Evolutionary conservation across 257 asterid genomes (phyloP), one percentile per base, ranked within the genome.

Genomic region (Fraxinus americana): DNA sequence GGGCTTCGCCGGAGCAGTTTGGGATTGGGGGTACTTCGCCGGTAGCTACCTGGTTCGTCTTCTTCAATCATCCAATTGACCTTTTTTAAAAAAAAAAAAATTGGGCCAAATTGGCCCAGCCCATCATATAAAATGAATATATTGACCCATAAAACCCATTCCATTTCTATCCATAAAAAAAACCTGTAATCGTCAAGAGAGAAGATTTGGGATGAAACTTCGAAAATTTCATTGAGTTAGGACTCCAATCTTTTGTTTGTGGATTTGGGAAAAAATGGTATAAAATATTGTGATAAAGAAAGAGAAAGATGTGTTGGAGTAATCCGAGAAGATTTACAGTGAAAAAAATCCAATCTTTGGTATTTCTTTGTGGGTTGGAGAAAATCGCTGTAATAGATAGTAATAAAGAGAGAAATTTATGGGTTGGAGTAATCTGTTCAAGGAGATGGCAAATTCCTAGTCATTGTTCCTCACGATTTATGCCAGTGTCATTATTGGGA

Each of bases 371-470:
- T 71, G 25, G 75, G 17, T 36, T 75, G 78, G 75, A 27, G 75
- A 30, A 25, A 41, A 29, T 9, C 52, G 23, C 1, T 67, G 29
- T 38, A 39, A 38, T 36, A 10, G 52, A 86, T 83, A 84, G 78
- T 73, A 79, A 83, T 54, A 54, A 54, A n/a, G 27, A 83, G 88
- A 45, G 68, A 61, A 83, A 77, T 41, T 76, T 61, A 83, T 88
- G 92, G 91, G 81, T 76, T 78, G 84, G 91, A 83, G 72, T 35
- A 85, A 79, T 81, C 83, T 86, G 67, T 72, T 88, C 82, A 91
- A 90, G 83, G 97, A 93, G 76, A 84, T 83, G 87, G 88, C 97
- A 14, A 85, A 80, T 85, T 87, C 94, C 85, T 93, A 88, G 97
- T 96, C 98, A 69, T 78, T 96, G 84, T 92, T 93, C 27, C 0